Base-by-base conservation (phyloP, 2,329 filamentous ascomycete genomes). In the Pochonia chlamydosporia region DNA sequence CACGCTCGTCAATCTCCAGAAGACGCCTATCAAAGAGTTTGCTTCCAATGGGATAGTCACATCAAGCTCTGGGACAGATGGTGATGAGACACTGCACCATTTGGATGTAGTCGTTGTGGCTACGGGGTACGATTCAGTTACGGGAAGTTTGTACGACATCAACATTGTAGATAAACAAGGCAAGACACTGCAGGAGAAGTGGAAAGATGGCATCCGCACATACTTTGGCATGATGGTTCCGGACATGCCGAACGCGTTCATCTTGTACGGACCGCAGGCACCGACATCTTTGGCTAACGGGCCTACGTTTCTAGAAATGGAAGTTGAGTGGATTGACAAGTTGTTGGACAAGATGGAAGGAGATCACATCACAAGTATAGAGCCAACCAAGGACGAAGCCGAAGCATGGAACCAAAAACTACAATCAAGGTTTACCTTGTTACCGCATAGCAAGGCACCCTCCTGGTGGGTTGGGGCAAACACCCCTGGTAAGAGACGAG, bases 241-340 rank as follows among this genome's bases (percentile, higher is more conserved):
- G 1, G 52, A 47, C 4, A 40, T 47, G 13, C 58, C 58, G 1
- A 59, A 56, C 6, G 52, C 52, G 14, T 58, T 58, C 23, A 37
- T 60, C 35, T 21, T 60, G 8, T 59, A 60, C 25, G 58, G 58
- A 2, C 58, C 57, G 3, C 57, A 59, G 49, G 51, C 51, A 10
- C 54, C 56, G 0, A 56, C 54, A 0, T 44, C 51, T 8, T 48
- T 52, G 16, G 42, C 50, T 9, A 57, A 58, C 20, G 52, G 49
- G 4, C 57, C 56, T 16, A 21, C 50, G 3, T 57, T 59, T 21
- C 50, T 59, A 8, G 56, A 57, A 37, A 21, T 47, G 21, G 48
- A 59, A 36, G 52, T 57, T 14, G 55, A 56, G 14, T 49, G 52
- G 24, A n/a, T 57, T 7, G 33, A 43, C 7, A 40, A 45, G 8